phyloP scores from a whole-genome alignment of 2,329 filamentous ascomycete genomes.

The Sordariomycetes sp. region DNA sequence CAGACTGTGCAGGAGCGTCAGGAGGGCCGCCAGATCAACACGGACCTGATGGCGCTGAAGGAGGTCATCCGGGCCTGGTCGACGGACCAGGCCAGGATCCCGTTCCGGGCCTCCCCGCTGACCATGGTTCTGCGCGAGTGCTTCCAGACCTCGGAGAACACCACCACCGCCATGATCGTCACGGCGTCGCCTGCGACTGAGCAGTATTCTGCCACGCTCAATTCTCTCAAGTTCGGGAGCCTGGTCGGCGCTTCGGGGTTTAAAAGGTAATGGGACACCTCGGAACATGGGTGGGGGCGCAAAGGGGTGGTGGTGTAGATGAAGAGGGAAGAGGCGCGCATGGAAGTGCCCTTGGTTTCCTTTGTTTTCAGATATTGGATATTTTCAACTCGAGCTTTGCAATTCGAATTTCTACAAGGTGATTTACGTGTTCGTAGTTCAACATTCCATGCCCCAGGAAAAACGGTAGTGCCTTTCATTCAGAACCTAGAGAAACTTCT shows the following conservation, averaged over 20 bases:
- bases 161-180: constrained; percentile 10
- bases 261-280: too few relatives aligned
- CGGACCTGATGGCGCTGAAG: constrained; percentile 30
- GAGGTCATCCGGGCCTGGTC: constrained; percentile 31
- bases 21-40: constrained; percentile 31
- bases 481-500: too few relatives aligned
- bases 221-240: constrained; percentile 30
- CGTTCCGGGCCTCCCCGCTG: constrained; percentile 27
- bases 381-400: too few relatives aligned
- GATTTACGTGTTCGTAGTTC: too few relatives aligned
- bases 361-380: too few relatives aligned
- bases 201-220: constrained; percentile 26
- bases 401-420: too few relatives aligned
- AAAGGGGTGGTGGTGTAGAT: too few relatives aligned
- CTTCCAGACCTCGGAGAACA: constrained; percentile 13
- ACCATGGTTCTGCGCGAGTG: constrained; percentile 30
- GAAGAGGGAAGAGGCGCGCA: too few relatives aligned
- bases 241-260: constrained; percentile 18
- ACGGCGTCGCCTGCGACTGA: constrained; percentile 23
- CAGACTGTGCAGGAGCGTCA: constrained; percentile 25
- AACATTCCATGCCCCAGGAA: too few relatives aligned
- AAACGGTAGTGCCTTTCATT: too few relatives aligned
- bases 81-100: constrained; percentile 20
- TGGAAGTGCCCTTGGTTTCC: too few relatives aligned
- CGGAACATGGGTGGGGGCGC: too few relatives aligned